Evolutionary conservation across 2,329 filamentous ascomycete species (phyloP).

Genomic region (Colletotrichum sp.): DNA sequence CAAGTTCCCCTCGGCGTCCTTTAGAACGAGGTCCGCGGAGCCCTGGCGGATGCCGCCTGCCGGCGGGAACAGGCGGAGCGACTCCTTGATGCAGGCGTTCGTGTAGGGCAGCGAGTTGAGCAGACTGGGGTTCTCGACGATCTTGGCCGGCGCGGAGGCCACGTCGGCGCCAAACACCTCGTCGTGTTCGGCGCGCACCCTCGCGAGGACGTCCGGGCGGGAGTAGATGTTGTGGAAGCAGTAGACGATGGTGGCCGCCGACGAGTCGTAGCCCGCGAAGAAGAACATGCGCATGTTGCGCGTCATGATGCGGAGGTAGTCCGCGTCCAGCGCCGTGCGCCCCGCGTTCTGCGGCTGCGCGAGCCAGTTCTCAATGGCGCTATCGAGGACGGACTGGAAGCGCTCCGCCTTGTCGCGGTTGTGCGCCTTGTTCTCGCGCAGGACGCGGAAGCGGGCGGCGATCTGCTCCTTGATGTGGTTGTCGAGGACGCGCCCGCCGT

Average conservation of each 20-base stretch:
- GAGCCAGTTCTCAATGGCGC: constrained; percentile 34
- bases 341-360: constrained; percentile 26
- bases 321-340: constrained; percentile 22
- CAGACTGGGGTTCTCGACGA: constrained; percentile 41
- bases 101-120: constrained; percentile 60
- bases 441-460: constrained; percentile 25
- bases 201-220: constrained; percentile 31
- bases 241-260: constrained; percentile 35
- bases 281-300: constrained; percentile 38
- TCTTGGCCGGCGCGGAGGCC: neutral
- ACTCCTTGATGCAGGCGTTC: constrained; percentile 59
- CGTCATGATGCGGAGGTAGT: constrained; percentile 31
- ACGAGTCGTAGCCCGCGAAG: constrained; percentile 46
- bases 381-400: constrained; percentile 32
- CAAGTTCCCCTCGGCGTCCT: constrained; percentile 45
- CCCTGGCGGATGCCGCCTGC: constrained; percentile 49
- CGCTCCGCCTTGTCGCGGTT: constrained; percentile 9
- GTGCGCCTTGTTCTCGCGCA: constrained; percentile 25
- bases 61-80: constrained; percentile 57
- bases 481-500: constrained; percentile 34
- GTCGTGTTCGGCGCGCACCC: constrained; percentile 51
- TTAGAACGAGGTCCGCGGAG: constrained; percentile 40
- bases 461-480: constrained; percentile 30
- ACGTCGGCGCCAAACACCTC: constrained; percentile 46
- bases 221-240: constrained; percentile 33